These are phyloP conservation scores for Celoporthe dispersa DNA, from an alignment of 2,329 filamentous ascomycete genomes.

Conservation along the genomic window DNA sequence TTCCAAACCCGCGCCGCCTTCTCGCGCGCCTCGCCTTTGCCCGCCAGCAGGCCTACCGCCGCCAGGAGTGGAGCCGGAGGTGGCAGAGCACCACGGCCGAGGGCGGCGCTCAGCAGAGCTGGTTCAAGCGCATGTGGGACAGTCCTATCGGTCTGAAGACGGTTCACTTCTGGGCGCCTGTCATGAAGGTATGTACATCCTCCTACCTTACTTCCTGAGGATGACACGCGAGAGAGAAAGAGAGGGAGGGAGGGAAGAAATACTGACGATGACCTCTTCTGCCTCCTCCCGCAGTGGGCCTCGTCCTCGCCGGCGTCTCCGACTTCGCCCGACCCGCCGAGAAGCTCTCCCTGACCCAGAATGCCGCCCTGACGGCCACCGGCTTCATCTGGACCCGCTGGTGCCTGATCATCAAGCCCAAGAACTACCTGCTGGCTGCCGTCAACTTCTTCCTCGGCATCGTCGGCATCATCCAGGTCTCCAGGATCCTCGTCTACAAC, in stretches of 20 bases:
- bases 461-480: conserved; percentile 82
- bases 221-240: no score
- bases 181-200: conserved; percentile 71
- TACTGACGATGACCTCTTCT: conserved; percentile 43
- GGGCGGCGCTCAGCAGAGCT: conserved; percentile 41
- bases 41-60: conserved; percentile 45
- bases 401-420: conserved; percentile 96
- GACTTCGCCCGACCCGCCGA: conserved; percentile 91
- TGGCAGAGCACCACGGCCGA: conserved; percentile 70
- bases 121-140: conserved; percentile 82
- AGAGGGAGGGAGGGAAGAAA: not conserved
- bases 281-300: conserved; percentile 68
- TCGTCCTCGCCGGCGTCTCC: conserved; percentile 89
- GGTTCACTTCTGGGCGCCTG: conserved; percentile 97
- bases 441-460: conserved; percentile 98
- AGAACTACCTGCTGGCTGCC: conserved; percentile 90
- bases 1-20: conserved; percentile 60
- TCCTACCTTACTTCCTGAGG: no score
- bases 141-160: conserved; percentile 85
- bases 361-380: conserved; percentile 85
- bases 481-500: conserved; percentile 73
- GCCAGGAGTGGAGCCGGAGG: conserved; percentile 58
- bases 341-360: conserved; percentile 92
- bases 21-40: conserved; percentile 43
- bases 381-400: conserved; percentile 98